phyloP scores from a whole-genome alignment of 2,329 filamentous ascomycete species.

The Cladosporium sp. region DNA sequence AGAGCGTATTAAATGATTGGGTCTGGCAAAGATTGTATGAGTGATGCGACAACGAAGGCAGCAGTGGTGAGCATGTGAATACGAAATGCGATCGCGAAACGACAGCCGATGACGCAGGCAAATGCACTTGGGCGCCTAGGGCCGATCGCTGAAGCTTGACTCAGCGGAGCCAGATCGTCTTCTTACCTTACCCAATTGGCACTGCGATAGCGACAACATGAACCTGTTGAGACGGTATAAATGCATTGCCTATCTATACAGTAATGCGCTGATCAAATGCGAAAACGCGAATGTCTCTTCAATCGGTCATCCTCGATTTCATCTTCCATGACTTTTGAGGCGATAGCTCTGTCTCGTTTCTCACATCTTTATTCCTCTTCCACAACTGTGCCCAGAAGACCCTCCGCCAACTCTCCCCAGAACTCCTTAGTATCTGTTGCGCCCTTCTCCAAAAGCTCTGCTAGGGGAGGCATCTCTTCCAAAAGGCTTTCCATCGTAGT shows the following conservation, averaged over 20 bases:
- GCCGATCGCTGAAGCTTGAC: background rate
- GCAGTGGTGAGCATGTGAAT: background rate
- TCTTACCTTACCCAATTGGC: no score
- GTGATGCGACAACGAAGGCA: background rate
- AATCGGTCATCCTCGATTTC: no score
- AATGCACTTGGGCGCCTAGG: background rate
- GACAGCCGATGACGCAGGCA: background rate
- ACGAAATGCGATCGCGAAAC: background rate
- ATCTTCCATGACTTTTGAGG: no score
- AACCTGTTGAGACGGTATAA: no score
- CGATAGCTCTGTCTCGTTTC: no score
- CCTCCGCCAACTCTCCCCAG: conserved; percentile 7
- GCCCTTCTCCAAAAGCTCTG: conserved; percentile 3
- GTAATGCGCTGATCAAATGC: no score
- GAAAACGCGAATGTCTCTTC: no score
- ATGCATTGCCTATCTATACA: no score
- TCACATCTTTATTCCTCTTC: background rate
- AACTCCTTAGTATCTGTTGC: background rate
- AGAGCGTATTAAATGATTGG: no score
- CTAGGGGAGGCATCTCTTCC: conserved; percentile 7
- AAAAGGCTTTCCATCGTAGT: background rate
- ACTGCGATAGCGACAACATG: no score
- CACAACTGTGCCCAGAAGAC: background rate
- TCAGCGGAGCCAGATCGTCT: background rate
- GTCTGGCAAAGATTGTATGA: no score